Evolutionary conservation across 2,329 filamentous ascomycete genomes (phyloP).

Genomic region (Epichloe aotearoae): DNA sequence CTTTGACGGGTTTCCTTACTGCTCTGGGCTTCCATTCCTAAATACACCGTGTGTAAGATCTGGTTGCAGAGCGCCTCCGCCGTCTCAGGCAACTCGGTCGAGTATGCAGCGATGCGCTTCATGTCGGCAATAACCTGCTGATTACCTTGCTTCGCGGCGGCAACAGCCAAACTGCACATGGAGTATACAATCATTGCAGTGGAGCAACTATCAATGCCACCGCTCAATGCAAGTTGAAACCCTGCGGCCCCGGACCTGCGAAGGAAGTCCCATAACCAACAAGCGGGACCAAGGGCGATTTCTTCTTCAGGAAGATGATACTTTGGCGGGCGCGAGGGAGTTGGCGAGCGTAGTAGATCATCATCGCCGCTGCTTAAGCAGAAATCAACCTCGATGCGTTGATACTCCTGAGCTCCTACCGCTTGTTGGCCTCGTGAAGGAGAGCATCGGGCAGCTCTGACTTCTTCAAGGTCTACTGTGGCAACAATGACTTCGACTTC

Average conservation of each 20-base stretch:
- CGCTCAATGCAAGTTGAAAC: slow-evolving; percentile 40
- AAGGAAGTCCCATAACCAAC: slow-evolving; percentile 55
- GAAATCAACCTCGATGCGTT: slow-evolving; percentile 9
- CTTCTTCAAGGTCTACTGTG: slow-evolving; percentile 58
- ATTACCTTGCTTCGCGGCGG: slow-evolving; percentile 29
- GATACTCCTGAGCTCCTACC: slow-evolving; percentile 6
- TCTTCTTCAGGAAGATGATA: slow-evolving; percentile 53
- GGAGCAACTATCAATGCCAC: slow-evolving; percentile 45
- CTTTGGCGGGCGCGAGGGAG: slow-evolving; percentile 30
- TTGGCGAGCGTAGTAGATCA: slow-evolving; percentile 25
- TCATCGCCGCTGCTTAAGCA: not conserved
- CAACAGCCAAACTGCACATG: slow-evolving; percentile 42
- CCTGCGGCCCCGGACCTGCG: slow-evolving; percentile 35
- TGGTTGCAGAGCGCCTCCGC: slow-evolving; percentile 41
- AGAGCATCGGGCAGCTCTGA: slow-evolving; percentile 21
- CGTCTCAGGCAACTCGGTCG: slow-evolving; percentile 34
- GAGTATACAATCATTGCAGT: slow-evolving; percentile 24
- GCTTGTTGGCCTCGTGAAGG: slow-evolving; percentile 7
- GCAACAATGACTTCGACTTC: slow-evolving; percentile 51
- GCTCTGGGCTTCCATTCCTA: slow-evolving; percentile 51
- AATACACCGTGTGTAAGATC: slow-evolving; percentile 30
- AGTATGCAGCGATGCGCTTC: slow-evolving; percentile 9
- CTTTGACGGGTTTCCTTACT: slow-evolving; percentile 52
- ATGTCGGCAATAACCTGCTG: slow-evolving; percentile 14
- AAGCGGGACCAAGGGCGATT: slow-evolving; percentile 50